Evolutionary conservation across 345 rosid species (phyloP), one percentile per base, ranked within the genome.

Genomic region (Salix exigua): DNA sequence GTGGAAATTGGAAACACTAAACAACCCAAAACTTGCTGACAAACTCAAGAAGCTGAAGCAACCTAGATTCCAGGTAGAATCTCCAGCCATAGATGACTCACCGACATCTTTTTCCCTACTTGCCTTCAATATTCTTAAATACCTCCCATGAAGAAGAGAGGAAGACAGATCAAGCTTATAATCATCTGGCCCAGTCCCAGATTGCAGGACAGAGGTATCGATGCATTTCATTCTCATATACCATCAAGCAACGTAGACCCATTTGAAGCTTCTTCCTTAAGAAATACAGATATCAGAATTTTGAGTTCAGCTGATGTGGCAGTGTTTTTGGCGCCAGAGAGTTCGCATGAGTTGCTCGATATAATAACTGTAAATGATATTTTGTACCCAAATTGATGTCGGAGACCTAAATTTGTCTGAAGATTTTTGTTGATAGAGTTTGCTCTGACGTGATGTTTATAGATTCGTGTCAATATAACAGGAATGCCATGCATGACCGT

Each of bases 1-100:
- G 7, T 19, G 60, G 60, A 53, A 53, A 53, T 19, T 33, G 37
- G 37, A 31, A 31, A 31, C 33, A 31, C 88, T 92, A 60, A 88
- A 91, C 85, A 92, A 90, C 78, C 94, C 93, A 21, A 92, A 87
- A 75, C 89, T 91, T 25, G 78, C 88, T 7, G 90, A 91, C 10
- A 89, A 88, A 71, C 86, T 89, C 82, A 94, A 87, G 88, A 94
- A 89, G 68, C 74, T 90, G 11, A 91, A 89, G 82, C 97, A 92
- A 72, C 90, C 91, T 46, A 87, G 90, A 74, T 89, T 88, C 86
- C 91, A 87, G 16, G 88, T 95, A 23, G 96, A 95, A 80, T 87
- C 93, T 78, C 94, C 97, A 0, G 77, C 91, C 73, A 70, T 84
- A 21, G 93, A 91, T 10, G 92, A 90, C 66, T 89, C 97, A 4